Base-by-base conservation (phyloP, 1,139 yeast genomes). In the Suzukiozyma palmioleophila region DNA sequence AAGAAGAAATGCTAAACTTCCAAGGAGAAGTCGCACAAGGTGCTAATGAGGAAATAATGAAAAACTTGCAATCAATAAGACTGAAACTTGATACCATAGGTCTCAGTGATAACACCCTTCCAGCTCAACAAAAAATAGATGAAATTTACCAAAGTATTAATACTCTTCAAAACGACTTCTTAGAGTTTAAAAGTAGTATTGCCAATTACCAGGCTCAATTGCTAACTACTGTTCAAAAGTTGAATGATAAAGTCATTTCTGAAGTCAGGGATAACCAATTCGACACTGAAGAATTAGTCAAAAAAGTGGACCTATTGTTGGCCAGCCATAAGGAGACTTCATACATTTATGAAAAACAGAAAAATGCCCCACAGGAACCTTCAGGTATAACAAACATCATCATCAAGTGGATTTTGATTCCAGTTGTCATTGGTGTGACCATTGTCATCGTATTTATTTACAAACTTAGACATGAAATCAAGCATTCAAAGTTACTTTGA, bases 401-500 rank as follows among this genome's bases (percentile, higher is more conserved):
- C 11, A 53, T 70, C 11, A 67, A 60, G 44, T 68, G 73, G 71
- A 52, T 73, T 12, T 59, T 75, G 40, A 49, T 75, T 31, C 73
- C 77, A 1, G 56, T 76, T 18, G 55, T 72, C 12, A 43, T 66
- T 13, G 60, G 69, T 10, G 51, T 75, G 13, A 49, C 66, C 21
- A 53, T 66, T 3, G 62, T 74, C 41, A 59, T 66, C 2, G 52
- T 69, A 8, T 59, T 73, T 43, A 66, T 75, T 16, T 68, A 68
- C 51, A 63, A 75, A 51, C 62, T 77, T 42, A 69, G 80, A 56
- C 73, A 63, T 43, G 81, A 76, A 48, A 74, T 76, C 39, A 76
- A 75, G 49, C 82, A 76, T 52, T 62, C 79, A 8, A 77, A 77
- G 49, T 62, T 77, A 36, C 64, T 77, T 44, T 76, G 56, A 50